phyloP scores from a whole-genome alignment of 2,329 filamentous ascomycete species.

The Pseudofabraea citricarpa region DNA sequence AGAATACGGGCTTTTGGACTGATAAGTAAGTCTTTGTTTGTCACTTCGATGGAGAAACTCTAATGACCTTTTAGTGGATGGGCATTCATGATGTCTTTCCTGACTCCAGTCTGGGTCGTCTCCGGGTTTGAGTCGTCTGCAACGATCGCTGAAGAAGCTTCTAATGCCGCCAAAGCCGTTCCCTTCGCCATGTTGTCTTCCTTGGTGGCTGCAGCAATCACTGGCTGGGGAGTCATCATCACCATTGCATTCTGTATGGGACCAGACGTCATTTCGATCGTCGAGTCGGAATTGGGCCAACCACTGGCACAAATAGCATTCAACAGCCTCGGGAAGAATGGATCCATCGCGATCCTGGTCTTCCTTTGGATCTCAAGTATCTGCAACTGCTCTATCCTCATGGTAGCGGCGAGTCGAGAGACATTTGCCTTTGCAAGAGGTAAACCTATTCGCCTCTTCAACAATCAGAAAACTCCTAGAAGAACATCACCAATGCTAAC shows the following conservation, averaged over 20 bases:
- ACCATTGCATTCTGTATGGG: slow-evolving; percentile 54
- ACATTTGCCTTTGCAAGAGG: slow-evolving; percentile 28
- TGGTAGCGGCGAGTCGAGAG: slow-evolving; percentile 27
- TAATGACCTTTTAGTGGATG: slow-evolving; percentile 16
- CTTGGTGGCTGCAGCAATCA: slow-evolving; percentile 27
- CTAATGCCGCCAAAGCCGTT: slow-evolving; percentile 26
- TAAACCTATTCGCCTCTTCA: slow-evolving; percentile 1
- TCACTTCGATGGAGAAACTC: background rate
- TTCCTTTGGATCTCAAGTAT: slow-evolving; percentile 25
- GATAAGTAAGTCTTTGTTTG: slow-evolving; percentile 13
- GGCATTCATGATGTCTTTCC: slow-evolving; percentile 26
- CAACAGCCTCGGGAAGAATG: slow-evolving; percentile 48
- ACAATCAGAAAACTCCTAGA: background rate
- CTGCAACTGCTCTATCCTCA: slow-evolving; percentile 28
- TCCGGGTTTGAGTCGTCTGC: slow-evolving; percentile 26
- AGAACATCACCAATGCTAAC: slow-evolving; percentile 4
- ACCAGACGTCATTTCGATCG: slow-evolving; percentile 36
- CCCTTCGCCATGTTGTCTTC: slow-evolving; percentile 28
- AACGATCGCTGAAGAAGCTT: slow-evolving; percentile 27
- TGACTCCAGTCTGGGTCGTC: slow-evolving; percentile 29
- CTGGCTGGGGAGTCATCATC: slow-evolving; percentile 52
- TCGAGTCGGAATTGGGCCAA: slow-evolving; percentile 43
- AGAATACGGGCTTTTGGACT: slow-evolving; percentile 26
- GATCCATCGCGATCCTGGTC: slow-evolving; percentile 35
- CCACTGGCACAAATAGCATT: slow-evolving; percentile 54